Evolutionary conservation across 2,329 filamentous ascomycete species (phyloP), one percentile per base, ranked within the genome.

Genomic region (Elsinoe ampelina): DNA sequence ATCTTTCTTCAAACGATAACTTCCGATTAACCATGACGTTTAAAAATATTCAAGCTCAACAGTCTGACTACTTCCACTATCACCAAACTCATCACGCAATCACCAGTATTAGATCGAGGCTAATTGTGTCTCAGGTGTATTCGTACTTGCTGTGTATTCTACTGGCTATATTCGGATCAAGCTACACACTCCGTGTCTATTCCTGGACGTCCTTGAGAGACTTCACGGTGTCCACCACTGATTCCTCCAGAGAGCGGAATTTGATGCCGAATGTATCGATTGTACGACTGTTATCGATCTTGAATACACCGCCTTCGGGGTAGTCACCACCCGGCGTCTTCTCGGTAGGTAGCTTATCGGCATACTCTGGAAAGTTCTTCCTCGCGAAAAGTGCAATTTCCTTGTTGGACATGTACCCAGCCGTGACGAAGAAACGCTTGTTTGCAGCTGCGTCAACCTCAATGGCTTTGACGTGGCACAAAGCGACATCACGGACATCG

Each of bases 371-470:
- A 62, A 81, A 81, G 58, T 77, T 70, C 62, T 78, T 77, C 54
- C 73, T 70, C 48, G 86, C 75, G 38, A 81, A 73, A 52, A 81
- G 74, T 0, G 73, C 75, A 35, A 85, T 77, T 64, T 78, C 73
- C 64, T 78, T 78, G 66, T 86, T 86, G 54, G 73, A 77, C 65
- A 84, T 86, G 63, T 79, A 74, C 0, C 79, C 80, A 0, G 77
- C 77, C 0, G 83, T 79, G 42, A 85, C 65, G 65, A 86, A 83
- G 70, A 85, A 87, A 1, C 85, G 76, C 67, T 83, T 78, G 35
- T 79, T 81, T 0, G 80, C 82, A 5, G 76, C 76, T 17, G 79
- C 78, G 0, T 78, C 74, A 22, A 80, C 73, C 60, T 80, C 75
- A 1, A 76, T 72, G 0, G 82, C 81, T 20, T 75, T 74, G n/a